These are phyloP conservation scores for Podaxis sp. DNA, from an alignment of 768 basidiomycete species.

Conservation along the genomic window DNA sequence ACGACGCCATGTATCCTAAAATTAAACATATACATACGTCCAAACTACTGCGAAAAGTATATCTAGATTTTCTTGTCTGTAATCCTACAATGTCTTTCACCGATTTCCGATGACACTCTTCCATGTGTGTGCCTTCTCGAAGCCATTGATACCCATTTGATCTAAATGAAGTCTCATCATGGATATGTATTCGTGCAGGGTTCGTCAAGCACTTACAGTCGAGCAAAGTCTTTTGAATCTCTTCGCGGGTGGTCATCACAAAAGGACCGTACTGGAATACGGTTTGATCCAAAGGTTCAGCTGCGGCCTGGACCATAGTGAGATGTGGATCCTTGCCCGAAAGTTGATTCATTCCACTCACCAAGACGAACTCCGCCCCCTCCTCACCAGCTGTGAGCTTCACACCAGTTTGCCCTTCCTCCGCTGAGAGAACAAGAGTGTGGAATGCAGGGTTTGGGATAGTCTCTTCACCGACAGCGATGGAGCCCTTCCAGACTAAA, in stretches of 20 bases:
- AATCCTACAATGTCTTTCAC: conserved; percentile 15
- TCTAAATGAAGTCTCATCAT: conserved; percentile 38
- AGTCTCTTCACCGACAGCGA: conserved; percentile 55
- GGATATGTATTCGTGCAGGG: not conserved
- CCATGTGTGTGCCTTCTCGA: conserved; percentile 89
- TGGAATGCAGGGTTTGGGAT: conserved; percentile 58
- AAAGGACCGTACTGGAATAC: conserved; percentile 88
- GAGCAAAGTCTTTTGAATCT: conserved; percentile 76
- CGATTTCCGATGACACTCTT: conserved; percentile 71
- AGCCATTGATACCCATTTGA: conserved; percentile 77
- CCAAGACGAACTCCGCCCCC: conserved; percentile 74
- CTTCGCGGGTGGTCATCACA: conserved; percentile 79
- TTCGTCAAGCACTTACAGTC: conserved; percentile 56
- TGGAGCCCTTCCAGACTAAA: conserved; percentile 62
- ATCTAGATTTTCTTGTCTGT: not conserved
- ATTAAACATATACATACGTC: not conserved
- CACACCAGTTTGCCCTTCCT: conserved; percentile 63
- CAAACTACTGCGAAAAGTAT: not conserved
- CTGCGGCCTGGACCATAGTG: conserved; percentile 55
- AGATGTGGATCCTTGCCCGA: not conserved
- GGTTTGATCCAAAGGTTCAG: conserved; percentile 85
- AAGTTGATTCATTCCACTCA: conserved; percentile 27
- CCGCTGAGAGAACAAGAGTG: conserved; percentile 78
- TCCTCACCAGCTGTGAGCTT: conserved; percentile 54
- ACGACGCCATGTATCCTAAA: conserved; percentile 11